Percentiles rank a stretch among this genome's conserved stretches.
phyloP scores from a whole-genome alignment of 176 grass and related monocot genomes.

The Oryza glumipatula region DNA sequence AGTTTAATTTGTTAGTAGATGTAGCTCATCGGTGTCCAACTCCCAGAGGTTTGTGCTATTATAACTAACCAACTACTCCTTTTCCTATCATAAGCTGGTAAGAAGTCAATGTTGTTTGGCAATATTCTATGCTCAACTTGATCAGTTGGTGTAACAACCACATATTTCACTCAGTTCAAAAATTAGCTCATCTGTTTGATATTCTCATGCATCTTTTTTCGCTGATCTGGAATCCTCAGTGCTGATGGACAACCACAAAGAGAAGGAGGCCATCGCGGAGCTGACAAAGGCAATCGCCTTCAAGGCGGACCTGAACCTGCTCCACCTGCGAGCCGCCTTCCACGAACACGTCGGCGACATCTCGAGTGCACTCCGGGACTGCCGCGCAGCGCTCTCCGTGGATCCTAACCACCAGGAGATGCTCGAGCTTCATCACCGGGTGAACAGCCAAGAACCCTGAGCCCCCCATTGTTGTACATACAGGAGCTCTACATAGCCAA shows the following conservation, averaged over 20 bases:
- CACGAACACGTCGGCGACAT: slow-evolving; percentile 84
- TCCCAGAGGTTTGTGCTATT: slow-evolving; percentile 37
- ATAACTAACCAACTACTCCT: slow-evolving; percentile 45
- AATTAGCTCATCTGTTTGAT: slow-evolving; percentile 44
- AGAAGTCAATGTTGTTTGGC: slow-evolving; percentile 41
- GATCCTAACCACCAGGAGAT: slow-evolving; percentile 99
- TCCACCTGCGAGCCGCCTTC: slow-evolving; percentile 94
- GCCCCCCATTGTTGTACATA: slow-evolving; percentile 47
- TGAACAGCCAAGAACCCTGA: slow-evolving; percentile 98
- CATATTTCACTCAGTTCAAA: slow-evolving; percentile 26
- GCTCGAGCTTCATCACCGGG: slow-evolving; percentile 95
- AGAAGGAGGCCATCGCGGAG: slow-evolving; percentile 93
- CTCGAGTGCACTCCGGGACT: slow-evolving; percentile 79
- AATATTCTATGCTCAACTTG: slow-evolving; percentile 43
- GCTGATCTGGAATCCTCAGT: slow-evolving; percentile 58
- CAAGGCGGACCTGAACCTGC: slow-evolving; percentile 93
- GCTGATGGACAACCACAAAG: slow-evolving; percentile 98
- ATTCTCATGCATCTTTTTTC: neutral
- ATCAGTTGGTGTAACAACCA: slow-evolving; percentile 51
- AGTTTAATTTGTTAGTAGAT: slow-evolving; percentile 39
- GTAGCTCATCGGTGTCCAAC: slow-evolving; percentile 55
- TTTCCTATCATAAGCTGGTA: slow-evolving; percentile 47
- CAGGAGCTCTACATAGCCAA: slow-evolving; percentile 42
- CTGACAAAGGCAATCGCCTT: slow-evolving; percentile 86
- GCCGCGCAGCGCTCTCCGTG: slow-evolving; percentile 83